Base-by-base conservation (phyloP, 2,329 filamentous ascomycete species). In the Phyllosticta citribraziliensis region DNA sequence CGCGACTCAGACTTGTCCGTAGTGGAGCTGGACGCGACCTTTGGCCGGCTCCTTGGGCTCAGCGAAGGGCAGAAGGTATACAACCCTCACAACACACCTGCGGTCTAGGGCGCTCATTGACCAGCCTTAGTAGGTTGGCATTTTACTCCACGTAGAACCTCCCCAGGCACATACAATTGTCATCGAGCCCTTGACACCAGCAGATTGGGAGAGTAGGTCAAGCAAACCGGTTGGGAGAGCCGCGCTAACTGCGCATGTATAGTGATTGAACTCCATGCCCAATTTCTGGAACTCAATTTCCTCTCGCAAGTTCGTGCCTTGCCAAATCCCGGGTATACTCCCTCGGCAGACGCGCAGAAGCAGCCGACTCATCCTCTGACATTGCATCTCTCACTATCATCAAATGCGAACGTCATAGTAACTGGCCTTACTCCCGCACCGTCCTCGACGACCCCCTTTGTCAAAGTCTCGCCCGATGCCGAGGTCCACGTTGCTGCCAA, bases 401-500 rank as follows among this genome's bases (percentile, higher is more conserved):
- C 93, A 3, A 96, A 93, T 1, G 95, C 94, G 10, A 97, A 92
- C 69, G 91, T 99, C 64, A 86, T 86, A 61, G 84, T 97, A 9
- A 85, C 90, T 6, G 91, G 90, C 1, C 79, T 99, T n/a, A 85
- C 88, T 1, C 94, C 94, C 1, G 79, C 85, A 0, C 85, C 86
- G 3, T 74, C 88, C 1, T 78, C 84, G 2, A 83, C 86, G 56
- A 82, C 84, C 1, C 82, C 89, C 0, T 99, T 99, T 71, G 91
- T 89, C 25, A 97, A 97, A 74, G 89, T 99, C 57, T 88, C 90
- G 0, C 89, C 92, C 0, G 91, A 97, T 71, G 93, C 93, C 22
- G 94, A 99, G 75, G 92, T 99, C 56, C 96, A 97, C 65, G 94
- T 99, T 63, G 94, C 94, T 3, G 94, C 94, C 0, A 99, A 99